These are phyloP conservation scores for Salix suchowensis DNA, from an alignment of 345 rosid species.

Conservation along the genomic window DNA sequence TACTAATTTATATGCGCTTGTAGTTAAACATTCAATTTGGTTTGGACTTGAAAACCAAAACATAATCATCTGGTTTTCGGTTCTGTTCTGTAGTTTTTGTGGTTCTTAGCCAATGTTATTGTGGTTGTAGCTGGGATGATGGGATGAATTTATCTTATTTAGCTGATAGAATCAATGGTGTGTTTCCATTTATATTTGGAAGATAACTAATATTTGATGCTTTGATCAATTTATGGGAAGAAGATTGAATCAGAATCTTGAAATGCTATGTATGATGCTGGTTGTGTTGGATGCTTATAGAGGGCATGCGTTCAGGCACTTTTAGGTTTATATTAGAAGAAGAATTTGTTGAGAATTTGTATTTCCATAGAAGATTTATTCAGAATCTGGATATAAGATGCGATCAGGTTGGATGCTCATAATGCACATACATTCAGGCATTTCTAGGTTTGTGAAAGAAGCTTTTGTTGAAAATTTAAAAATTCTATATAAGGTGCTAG, in stretches of 20 bases:
- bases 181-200: conserved; percentile 3
- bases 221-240: neutral
- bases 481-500: neutral
- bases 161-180: neutral
- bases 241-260: neutral
- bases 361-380: neutral
- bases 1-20: neutral
- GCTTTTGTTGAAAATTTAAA: neutral
- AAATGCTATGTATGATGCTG: neutral
- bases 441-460: neutral
- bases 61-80: conserved; percentile 5
- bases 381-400: neutral
- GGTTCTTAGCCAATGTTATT: conserved; percentile 1
- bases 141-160: conserved; percentile 1
- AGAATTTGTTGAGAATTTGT: too few relatives aligned
- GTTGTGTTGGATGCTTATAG: neutral
- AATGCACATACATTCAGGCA: neutral
- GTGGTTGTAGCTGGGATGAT: neutral
- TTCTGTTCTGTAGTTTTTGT: neutral
- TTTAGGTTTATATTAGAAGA: neutral
- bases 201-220: neutral
- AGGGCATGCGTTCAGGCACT: neutral
- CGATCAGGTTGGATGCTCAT: neutral
- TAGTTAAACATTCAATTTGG: neutral
- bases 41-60: conserved; percentile 7